Conservation (phyloP, 371 early-diverging fungal species). For the Lichtheimia ramosa region DNA sequence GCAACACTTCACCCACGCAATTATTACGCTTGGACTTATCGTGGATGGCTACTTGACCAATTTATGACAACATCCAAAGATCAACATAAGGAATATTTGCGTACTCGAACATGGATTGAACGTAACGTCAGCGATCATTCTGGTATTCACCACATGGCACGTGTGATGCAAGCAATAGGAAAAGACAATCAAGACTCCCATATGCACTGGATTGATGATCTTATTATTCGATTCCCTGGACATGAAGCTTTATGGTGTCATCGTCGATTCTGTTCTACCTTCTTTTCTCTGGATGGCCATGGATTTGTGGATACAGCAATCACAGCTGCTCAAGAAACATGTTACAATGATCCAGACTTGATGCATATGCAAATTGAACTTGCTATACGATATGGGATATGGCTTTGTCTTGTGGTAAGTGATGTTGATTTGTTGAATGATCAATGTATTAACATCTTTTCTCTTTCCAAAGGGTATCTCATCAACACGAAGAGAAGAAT, state of each 20-base stretch:
- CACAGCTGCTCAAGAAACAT: slow-evolving; percentile 5
- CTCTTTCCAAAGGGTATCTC: neutral
- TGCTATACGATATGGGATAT: slow-evolving; percentile 35
- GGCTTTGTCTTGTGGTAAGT: slow-evolving; percentile 30
- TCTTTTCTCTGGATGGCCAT: slow-evolving; percentile 10
- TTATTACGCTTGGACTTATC: slow-evolving; percentile 59
- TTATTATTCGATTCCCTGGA: slow-evolving; percentile 51
- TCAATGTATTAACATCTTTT: neutral
- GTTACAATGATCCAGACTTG: neutral
- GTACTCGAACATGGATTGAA: slow-evolving; percentile 37
- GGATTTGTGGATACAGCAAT: slow-evolving; percentile 16
- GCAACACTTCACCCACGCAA: slow-evolving; percentile 50
- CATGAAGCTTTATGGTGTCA: slow-evolving; percentile 65
- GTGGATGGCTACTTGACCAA: slow-evolving; percentile 45
- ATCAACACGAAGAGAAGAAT: neutral
- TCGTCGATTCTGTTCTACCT: slow-evolving; percentile 40
- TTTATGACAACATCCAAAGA: neutral
- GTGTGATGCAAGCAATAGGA: slow-evolving; percentile 24
- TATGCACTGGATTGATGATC: slow-evolving; percentile 29
- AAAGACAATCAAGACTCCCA: slow-evolving; percentile 8
- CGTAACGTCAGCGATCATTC: slow-evolving; percentile 60
- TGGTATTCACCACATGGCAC: slow-evolving; percentile 53
- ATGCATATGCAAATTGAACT: slow-evolving; percentile 20
- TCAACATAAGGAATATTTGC: slow-evolving; percentile 24
- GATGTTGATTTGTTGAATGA: neutral